These are phyloP conservation scores for Ramularia endophylla DNA, from an alignment of 2,329 filamentous ascomycete genomes.

Conservation along the genomic window DNA sequence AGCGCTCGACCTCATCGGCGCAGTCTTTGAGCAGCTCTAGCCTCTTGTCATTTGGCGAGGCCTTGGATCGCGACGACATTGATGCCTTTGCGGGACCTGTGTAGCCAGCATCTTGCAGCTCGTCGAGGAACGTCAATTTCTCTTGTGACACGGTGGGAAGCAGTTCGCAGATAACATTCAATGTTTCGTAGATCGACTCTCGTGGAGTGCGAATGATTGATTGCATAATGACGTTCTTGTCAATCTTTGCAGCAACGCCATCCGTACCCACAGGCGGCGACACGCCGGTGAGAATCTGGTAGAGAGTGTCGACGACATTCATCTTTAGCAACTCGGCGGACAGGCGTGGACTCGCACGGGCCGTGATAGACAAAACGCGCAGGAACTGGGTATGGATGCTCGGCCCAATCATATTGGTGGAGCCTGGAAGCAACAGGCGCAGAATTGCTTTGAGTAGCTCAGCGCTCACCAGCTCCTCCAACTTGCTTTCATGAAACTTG, in stretches of 20 bases:
- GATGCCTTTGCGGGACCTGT: slow-evolving; percentile 41
- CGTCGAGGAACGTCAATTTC: slow-evolving; percentile 46
- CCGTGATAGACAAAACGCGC: slow-evolving; percentile 82
- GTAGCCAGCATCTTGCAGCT: slow-evolving; percentile 44
- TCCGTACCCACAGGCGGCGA: slow-evolving; percentile 77
- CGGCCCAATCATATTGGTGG: slow-evolving; percentile 88
- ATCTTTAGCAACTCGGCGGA: slow-evolving; percentile 91
- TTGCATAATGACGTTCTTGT: slow-evolving; percentile 98
- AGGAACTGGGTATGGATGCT: slow-evolving; percentile 97
- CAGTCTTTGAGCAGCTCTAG: slow-evolving; percentile 77
- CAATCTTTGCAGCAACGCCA: slow-evolving; percentile 77
- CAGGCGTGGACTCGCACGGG: slow-evolving; percentile 77
- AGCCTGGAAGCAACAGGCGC: slow-evolving; percentile 82
- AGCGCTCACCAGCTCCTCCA: slow-evolving; percentile 87
- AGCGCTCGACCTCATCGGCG: slow-evolving; percentile 80
- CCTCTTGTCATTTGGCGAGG: slow-evolving; percentile 68
- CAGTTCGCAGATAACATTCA: slow-evolving; percentile 95
- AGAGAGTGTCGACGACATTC: slow-evolving; percentile 94
- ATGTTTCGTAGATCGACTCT: slow-evolving; percentile 93
- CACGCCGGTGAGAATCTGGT: slow-evolving; percentile 93
- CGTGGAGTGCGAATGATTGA: slow-evolving; percentile 90
- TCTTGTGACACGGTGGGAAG: slow-evolving; percentile 66
- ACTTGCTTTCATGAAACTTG: slow-evolving; percentile 75
- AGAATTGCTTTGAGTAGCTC: slow-evolving; percentile 80
- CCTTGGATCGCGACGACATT: slow-evolving; percentile 42